phyloP scores from a whole-genome alignment of 2,329 filamentous ascomycete genomes.

The Juglanconis sp. region DNA sequence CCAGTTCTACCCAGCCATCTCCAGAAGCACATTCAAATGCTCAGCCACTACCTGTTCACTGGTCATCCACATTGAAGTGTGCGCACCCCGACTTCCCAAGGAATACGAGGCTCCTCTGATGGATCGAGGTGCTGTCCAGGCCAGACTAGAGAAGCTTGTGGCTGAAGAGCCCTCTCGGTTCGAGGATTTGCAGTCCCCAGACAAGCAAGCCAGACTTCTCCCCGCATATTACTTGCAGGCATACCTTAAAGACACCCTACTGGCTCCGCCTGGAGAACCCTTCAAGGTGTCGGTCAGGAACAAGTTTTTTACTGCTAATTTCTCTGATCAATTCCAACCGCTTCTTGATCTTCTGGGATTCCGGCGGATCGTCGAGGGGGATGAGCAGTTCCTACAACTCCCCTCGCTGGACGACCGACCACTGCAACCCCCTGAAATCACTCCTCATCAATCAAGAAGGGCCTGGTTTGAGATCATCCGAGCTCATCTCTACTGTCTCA shows the following conservation, averaged over 20 bases:
- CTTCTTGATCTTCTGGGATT: conserved; percentile 14
- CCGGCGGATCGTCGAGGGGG: neutral
- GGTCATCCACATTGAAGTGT: conserved; percentile 45
- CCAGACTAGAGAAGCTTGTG: conserved; percentile 35
- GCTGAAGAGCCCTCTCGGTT: conserved; percentile 48
- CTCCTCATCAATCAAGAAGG: conserved; percentile 3
- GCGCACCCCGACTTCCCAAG: conserved; percentile 42
- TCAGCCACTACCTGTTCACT: conserved; percentile 40
- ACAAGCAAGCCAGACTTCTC: conserved; percentile 12
- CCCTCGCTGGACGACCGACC: conserved; percentile 7
- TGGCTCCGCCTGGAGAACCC: conserved; percentile 2
- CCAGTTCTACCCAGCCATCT: conserved; percentile 38
- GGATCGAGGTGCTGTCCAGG: conserved; percentile 42
- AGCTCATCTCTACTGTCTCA: conserved; percentile 15
- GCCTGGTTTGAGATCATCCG: conserved; percentile 15
- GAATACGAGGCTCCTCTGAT: conserved; percentile 41
- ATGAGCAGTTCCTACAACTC: conserved; percentile 10
- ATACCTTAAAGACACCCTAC: conserved; percentile 16
- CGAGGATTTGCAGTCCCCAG: conserved; percentile 34
- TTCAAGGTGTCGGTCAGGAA: conserved; percentile 14
- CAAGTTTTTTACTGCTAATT: conserved; percentile 17
- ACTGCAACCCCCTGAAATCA: neutral
- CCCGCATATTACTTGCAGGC: conserved; percentile 17
- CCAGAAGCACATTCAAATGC: conserved; percentile 38
- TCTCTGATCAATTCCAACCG: conserved; percentile 6